Evolutionary conservation across 306 rosid species (phyloP), one percentile per base, ranked within the genome.

Genomic region (Albizia julibrissin): DNA sequence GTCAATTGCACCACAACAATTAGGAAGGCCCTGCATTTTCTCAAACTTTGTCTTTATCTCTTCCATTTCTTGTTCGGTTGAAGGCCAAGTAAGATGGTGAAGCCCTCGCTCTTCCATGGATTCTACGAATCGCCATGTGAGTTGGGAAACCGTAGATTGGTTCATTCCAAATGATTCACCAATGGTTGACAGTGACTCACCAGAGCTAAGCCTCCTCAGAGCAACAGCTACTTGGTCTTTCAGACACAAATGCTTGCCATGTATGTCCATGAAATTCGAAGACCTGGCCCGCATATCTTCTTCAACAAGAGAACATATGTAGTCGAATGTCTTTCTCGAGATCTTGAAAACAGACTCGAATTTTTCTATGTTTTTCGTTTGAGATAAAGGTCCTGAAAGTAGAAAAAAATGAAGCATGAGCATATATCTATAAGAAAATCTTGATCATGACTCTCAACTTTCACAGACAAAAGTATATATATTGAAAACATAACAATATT

Each of bases 71-170:
- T 9, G 62, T 75, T 90, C 91, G n/a, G 85, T 84, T 26, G 92
- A 85, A 66, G 98, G 98, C 98, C 98, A 94, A 6, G 52, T 58
- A 43, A 94, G 91, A 86, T 94, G 97, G 84, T 66, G 88, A 74
- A 91, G 93, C 47, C 94, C 97, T 81, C 86, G 88, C 81, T 88
- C 97, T 87, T 94, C 98, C 97, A 94, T 92, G 34, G 93, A 86
- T 87, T 92, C 97, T 66, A 92, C 98, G 54, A 94, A 94, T 52
- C 87, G 89, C 98, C 97, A 94, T 34, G 98, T 94, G 80, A 91
- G 18, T 77, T 94, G 94, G 72, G 98, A 89, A 85, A 94, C 98
- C 16, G 97, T 86, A 58, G 98, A 88, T 62, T 87, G 94, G 89
- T 88, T 91, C 84, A 92, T 66, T 78, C 85, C 81, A 80, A 94